Percentiles rank a stretch among this genome's conserved stretches.
These are phyloP conservation scores for Fusarium devonianum DNA, from an alignment of 2,329 filamentous ascomycete species.

Conservation along the genomic window DNA sequence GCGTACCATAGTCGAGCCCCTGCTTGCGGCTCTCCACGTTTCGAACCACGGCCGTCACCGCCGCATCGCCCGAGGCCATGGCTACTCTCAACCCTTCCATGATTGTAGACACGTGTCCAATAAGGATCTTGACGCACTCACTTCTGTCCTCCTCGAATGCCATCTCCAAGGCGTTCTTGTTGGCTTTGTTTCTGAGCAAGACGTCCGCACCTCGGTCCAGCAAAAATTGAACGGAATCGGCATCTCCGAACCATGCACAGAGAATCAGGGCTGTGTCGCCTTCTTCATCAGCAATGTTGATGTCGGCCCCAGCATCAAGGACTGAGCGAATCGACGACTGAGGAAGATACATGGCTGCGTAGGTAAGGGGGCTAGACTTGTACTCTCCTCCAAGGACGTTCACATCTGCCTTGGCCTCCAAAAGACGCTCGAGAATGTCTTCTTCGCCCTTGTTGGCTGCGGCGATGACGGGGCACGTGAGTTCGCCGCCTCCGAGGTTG, in stretches of 20 bases:
- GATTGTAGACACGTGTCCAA: conserved; percentile 39
- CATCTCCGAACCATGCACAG: conserved; percentile 45
- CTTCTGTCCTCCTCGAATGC: neutral
- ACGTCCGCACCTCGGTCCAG: conserved; percentile 25
- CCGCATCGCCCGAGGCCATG: conserved; percentile 17
- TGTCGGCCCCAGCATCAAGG: conserved; percentile 48
- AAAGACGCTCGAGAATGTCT: conserved; percentile 46
- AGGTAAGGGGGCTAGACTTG: conserved; percentile 48
- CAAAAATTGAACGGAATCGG: conserved; percentile 9
- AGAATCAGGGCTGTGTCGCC: conserved; percentile 51
- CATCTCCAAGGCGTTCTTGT: conserved; percentile 16
- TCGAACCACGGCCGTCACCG: conserved; percentile 19
- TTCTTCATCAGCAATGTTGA: conserved; percentile 46
- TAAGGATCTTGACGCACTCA: conserved; percentile 45
- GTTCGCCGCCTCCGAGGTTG: conserved; percentile 46
- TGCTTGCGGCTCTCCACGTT: conserved; percentile 18
- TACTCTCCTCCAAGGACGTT: conserved; percentile 47
- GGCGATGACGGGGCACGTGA: conserved; percentile 48
- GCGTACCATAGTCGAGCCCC: conserved; percentile 22
- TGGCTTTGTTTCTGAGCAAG: neutral
- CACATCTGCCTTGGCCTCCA: conserved; percentile 47
- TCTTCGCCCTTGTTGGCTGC: conserved; percentile 46
- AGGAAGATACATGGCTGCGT: conserved; percentile 47
- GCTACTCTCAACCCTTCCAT: conserved; percentile 23
- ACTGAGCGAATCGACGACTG: conserved; percentile 43